Evolutionary conservation across 1,139 yeast genomes (phyloP).

Genomic region (Diutina pseudorugosa): DNA sequence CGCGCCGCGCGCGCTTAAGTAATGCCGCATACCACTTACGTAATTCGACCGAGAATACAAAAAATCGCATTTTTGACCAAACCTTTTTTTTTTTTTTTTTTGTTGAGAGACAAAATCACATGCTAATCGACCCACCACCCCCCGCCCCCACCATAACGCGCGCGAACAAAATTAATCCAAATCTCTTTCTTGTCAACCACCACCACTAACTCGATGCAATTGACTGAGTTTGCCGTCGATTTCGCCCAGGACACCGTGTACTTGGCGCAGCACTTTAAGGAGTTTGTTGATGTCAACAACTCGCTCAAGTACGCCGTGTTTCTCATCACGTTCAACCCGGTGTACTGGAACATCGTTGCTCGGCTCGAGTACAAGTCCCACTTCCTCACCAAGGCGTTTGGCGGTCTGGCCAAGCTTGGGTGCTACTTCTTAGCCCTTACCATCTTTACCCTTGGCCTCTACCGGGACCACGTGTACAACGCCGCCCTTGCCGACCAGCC

Average conservation of each 20-base stretch:
- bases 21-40: too few species aligned
- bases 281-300: slow-evolving; percentile 15
- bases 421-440: slow-evolving; percentile 75
- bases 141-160: neutral
- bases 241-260: slow-evolving; percentile 5
- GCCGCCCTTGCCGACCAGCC: slow-evolving; percentile 40
- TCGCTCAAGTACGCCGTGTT: slow-evolving; percentile 28
- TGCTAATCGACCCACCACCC: neutral
- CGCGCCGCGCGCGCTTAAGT: too few species aligned
- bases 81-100: too few species aligned
- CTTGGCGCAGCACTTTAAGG: slow-evolving; percentile 12
- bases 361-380: slow-evolving; percentile 71
- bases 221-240: neutral
- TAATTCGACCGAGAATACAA: too few species aligned
- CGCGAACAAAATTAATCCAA: neutral
- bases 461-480: slow-evolving; percentile 69
- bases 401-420: slow-evolving; percentile 64
- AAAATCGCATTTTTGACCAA: too few species aligned
- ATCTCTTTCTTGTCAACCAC: neutral
- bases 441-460: slow-evolving; percentile 74
- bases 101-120: too few species aligned
- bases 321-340: slow-evolving; percentile 80
- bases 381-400: slow-evolving; percentile 49
- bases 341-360: slow-evolving; percentile 91
- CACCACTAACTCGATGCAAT: neutral